These are phyloP conservation scores for Paecilomyces sp. DNA, from an alignment of 2,329 filamentous ascomycete genomes.

Conservation along the genomic window DNA sequence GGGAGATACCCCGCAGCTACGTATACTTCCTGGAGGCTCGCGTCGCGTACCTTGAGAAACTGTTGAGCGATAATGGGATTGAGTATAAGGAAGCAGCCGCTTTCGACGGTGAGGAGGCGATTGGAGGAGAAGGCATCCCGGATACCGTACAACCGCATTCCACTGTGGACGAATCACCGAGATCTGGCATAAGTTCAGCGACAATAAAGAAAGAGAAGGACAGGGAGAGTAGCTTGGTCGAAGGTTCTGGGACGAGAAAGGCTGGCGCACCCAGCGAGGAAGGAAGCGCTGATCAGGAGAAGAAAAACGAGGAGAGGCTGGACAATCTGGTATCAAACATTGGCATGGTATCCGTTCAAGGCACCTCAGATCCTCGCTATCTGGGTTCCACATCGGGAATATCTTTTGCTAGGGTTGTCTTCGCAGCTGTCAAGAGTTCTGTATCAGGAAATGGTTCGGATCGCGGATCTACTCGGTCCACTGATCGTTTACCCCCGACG, in stretches of 20 bases:
- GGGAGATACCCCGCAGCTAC: conserved; percentile 87
- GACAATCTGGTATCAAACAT: conserved; percentile 63
- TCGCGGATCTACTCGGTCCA: conserved; percentile 54
- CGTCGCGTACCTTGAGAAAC: conserved; percentile 71
- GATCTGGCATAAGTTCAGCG: conserved; percentile 8
- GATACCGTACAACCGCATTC: conserved; percentile 14
- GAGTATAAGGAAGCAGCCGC: conserved; percentile 62
- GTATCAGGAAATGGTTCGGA: conserved; percentile 54
- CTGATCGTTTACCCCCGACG: conserved; percentile 46
- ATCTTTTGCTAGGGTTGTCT: conserved; percentile 88
- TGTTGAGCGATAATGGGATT: conserved; percentile 64
- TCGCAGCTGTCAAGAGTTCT: conserved; percentile 82
- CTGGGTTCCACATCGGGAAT: conserved; percentile 83
- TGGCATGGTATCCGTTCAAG: conserved; percentile 70
- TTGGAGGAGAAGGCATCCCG: conserved; percentile 21
- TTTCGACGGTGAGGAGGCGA: conserved; percentile 50
- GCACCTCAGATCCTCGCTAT: conserved; percentile 70
- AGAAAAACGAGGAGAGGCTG: conserved; percentile 54
- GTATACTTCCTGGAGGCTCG: conserved; percentile 90
- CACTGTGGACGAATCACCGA: conserved; percentile 7
- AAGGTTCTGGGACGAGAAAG: conserved; percentile 12
- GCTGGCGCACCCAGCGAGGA: conserved; percentile 14
- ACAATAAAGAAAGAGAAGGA: conserved; percentile 16
- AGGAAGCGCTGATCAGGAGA: conserved; percentile 37
- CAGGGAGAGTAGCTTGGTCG: conserved; percentile 4